These are phyloP conservation scores for Coniochaeta sp. DNA, from an alignment of 2,329 filamentous ascomycete genomes.

Conservation along the genomic window DNA sequence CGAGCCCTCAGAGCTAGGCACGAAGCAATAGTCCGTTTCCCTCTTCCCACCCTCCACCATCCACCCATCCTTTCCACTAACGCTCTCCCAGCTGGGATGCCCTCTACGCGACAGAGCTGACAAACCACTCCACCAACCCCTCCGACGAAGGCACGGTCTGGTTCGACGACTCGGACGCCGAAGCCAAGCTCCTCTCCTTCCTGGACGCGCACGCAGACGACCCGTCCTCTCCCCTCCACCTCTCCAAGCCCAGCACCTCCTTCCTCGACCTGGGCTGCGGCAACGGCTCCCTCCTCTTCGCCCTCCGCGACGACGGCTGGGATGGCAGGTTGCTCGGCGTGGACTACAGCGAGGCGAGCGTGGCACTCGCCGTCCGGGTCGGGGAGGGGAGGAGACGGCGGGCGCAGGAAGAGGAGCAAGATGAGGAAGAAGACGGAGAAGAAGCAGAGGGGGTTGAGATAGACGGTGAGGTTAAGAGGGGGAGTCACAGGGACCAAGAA, in stretches of 20 bases:
- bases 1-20: slow-evolving; percentile 72
- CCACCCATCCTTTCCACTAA: background rate
- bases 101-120: slow-evolving; percentile 63
- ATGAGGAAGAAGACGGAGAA: slow-evolving; percentile 18
- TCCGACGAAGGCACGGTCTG: slow-evolving; percentile 82
- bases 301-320: slow-evolving; percentile 62
- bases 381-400: slow-evolving; percentile 23
- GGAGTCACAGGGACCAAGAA: background rate
- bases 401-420: slow-evolving; percentile 9
- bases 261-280: slow-evolving; percentile 89
- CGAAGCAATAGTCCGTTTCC: slow-evolving; percentile 69
- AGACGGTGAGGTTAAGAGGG: background rate
- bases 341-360: slow-evolving; percentile 73
- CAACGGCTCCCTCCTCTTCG: slow-evolving; percentile 85
- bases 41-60: slow-evolving; percentile 1
- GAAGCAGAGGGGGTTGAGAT: slow-evolving; percentile 6
- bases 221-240: slow-evolving; percentile 8
- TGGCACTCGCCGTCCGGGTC: slow-evolving; percentile 66
- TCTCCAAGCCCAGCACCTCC: slow-evolving; percentile 30
- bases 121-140: slow-evolving; percentile 64
- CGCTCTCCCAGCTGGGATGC: slow-evolving; percentile 58
- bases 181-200: slow-evolving; percentile 68
- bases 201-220: slow-evolving; percentile 35
- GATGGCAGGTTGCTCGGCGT: slow-evolving; percentile 69
- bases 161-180: slow-evolving; percentile 91